Evolutionary conservation across 352 stramenopile genomes (phyloP), one percentile per base, ranked within the genome.

Genomic region (Pythium volutum): DNA sequence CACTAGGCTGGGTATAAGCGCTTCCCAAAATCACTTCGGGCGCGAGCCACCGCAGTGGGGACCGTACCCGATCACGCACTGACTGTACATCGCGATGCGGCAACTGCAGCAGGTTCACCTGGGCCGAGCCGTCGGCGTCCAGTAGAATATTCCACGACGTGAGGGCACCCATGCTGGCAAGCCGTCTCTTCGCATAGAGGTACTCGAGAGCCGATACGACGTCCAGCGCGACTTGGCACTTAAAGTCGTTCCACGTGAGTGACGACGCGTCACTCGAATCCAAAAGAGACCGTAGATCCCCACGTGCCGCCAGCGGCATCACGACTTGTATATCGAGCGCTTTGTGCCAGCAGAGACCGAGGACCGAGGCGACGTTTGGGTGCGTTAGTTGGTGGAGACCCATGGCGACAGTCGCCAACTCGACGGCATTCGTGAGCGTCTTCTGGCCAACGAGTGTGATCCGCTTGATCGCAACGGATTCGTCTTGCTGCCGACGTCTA

Each of bases 181-280:
- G 15, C 11, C 34, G 5, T 8, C 5, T 12, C 26, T 34, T 55
- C 66, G 81, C 81, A 26, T 74, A 62, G 34, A 71, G 25, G 31
- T 74, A 70, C 20, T 36, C 38, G 4, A 73, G 16, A 10, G 9
- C 52, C n/a, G 14, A 15, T 9, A 26, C 38, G 16, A 93, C 69
- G 49, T 91, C 77, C 59, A 88, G 77, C 4, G 83, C 83, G 59
- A 84, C 82, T 55, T 86, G 74, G 45, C 75, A 84, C 70, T 93
- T 93, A 25, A 84, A 53, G 45, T 91, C 80, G 15, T 67, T 59
- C 78, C 77, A 91, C 29, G 75, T 84, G 34, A 89, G 62, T 31
- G 69, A 77, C 8, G 22, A 14, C 12, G 57, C 64, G 2, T 73
- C 65, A 45, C 66, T 59, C 5, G 46, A 83, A 48, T 84, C 71